Evolutionary conservation across 192 early-diverging fungal species (phyloP).

Genomic region (Coemansia erecta): DNA sequence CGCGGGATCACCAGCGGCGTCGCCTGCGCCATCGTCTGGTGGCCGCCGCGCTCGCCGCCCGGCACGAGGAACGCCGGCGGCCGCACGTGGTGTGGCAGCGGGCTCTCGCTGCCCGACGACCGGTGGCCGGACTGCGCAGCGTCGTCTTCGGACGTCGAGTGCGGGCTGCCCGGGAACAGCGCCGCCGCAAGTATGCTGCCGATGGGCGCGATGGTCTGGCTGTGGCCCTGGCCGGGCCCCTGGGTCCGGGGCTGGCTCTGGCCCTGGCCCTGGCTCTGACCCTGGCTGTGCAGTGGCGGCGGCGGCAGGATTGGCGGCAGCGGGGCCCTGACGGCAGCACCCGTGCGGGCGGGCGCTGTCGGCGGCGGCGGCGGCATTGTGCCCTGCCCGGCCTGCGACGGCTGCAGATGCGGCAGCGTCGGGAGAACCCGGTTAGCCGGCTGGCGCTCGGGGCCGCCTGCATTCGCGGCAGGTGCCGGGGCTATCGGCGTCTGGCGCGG

Average conservation of each 20-base stretch:
- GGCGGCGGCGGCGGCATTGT: slow-evolving; percentile 47
- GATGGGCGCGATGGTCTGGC: slow-evolving; percentile 38
- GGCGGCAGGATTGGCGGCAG: slow-evolving; percentile 43
- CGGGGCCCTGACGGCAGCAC: slow-evolving; percentile 5
- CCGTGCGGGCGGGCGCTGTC: slow-evolving; percentile 14
- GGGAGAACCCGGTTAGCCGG: slow-evolving; percentile 31
- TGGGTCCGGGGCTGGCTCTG: slow-evolving; percentile 13
- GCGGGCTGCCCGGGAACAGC: slow-evolving; percentile 50
- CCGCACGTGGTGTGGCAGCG: slow-evolving; percentile 34
- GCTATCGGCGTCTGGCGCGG: slow-evolving; percentile 36
- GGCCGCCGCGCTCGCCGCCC: slow-evolving; percentile 45
- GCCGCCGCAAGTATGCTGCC: slow-evolving; percentile 43
- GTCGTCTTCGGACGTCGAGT: slow-evolving; percentile 42
- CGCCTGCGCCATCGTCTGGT: slow-evolving; percentile 50
- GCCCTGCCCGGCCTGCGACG: slow-evolving; percentile 41
- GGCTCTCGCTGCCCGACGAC: slow-evolving; percentile 52
- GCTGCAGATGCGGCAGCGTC: slow-evolving; percentile 47
- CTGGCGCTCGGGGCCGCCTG: slow-evolving; percentile 10
- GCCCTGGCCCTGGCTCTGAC: slow-evolving; percentile 15
- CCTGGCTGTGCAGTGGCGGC: slow-evolving; percentile 11
- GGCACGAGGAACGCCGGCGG: slow-evolving; percentile 48
- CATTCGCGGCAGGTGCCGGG: slow-evolving; percentile 13
- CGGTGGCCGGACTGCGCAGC: slow-evolving; percentile 38
- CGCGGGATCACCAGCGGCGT: slow-evolving; percentile 48
- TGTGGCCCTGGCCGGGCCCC: slow-evolving; percentile 10